These are phyloP conservation scores for Entomortierella parvispora DNA, from an alignment of 192 early-diverging fungal genomes.

Conservation along the genomic window DNA sequence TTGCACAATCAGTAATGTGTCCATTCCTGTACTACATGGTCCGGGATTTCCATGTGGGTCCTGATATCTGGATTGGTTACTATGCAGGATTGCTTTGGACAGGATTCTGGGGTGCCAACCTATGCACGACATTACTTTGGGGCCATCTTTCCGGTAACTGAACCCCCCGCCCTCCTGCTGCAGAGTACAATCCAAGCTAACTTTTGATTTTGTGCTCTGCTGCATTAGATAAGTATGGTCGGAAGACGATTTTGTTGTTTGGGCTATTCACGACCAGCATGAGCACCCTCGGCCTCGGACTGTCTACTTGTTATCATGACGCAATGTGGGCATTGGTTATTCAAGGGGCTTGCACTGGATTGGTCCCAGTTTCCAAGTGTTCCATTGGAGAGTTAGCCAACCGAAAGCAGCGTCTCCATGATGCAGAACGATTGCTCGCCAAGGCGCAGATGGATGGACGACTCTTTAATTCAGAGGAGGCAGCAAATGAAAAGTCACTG, in stretches of 20 bases:
- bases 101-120: conserved; percentile 26
- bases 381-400: conserved; percentile 29
- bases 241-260: conserved; percentile 21
- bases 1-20: conserved; percentile 29
- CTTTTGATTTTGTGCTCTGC: background rate
- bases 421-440: background rate
- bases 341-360: conserved; percentile 22
- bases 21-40: conserved; percentile 41
- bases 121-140: conserved; percentile 28
- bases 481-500: background rate
- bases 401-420: conserved; percentile 16
- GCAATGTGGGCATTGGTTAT: conserved; percentile 29
- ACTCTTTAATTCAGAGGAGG: background rate
- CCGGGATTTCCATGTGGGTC: conserved; percentile 24
- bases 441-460: background rate
- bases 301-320: conserved; percentile 23
- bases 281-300: conserved; percentile 21
- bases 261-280: conserved; percentile 31
- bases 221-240: conserved; percentile 31
- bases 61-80: conserved; percentile 40
- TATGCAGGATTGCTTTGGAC: conserved; percentile 34
- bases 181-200: background rate
- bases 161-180: background rate
- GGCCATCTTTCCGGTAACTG: conserved; percentile 27
- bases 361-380: conserved; percentile 30